Conservation (phyloP, 805 yeast genomes). For the Candida pini region DNA sequence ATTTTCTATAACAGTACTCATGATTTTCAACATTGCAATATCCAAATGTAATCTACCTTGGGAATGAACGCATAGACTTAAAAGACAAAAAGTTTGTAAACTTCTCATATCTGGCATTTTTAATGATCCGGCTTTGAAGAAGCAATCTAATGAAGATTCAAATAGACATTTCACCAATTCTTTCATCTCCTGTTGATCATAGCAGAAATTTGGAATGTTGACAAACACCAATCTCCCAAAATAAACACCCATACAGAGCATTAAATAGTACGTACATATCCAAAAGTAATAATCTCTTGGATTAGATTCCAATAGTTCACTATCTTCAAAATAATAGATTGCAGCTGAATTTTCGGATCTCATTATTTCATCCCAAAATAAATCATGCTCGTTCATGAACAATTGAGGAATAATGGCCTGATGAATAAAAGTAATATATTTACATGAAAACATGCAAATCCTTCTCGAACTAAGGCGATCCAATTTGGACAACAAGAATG, state of each 20-base stretch:
- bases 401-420: constrained; percentile 3
- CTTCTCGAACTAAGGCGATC: not conserved
- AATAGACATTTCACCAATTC: constrained; percentile 3
- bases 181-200: constrained; percentile 1
- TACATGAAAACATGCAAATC: constrained; percentile 2
- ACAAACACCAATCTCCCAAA: constrained; percentile 3
- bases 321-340: not conserved
- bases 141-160: constrained; percentile 5
- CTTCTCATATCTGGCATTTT: constrained; percentile 5
- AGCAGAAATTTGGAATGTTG: not conserved
- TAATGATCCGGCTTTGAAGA: constrained; percentile 6
- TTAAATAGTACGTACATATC: constrained; percentile 4
- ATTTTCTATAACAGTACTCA: not conserved
- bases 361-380: constrained; percentile 2
- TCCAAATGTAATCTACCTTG: constrained; percentile 3
- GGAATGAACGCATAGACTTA: constrained; percentile 8
- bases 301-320: not conserved
- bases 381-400: constrained; percentile 4
- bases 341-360: too few relatives aligned
- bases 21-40: constrained; percentile 1
- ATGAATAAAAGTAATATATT: constrained; percentile 3
- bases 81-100: constrained; percentile 5
- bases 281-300: constrained; percentile 6
- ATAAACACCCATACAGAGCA: constrained; percentile 4
- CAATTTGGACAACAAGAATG: not conserved